Evolutionary conservation across 495 filamentous ascomycete genomes (phyloP), one percentile per base, ranked within the genome.

Genomic region (Hypoxylon intermedium): DNA sequence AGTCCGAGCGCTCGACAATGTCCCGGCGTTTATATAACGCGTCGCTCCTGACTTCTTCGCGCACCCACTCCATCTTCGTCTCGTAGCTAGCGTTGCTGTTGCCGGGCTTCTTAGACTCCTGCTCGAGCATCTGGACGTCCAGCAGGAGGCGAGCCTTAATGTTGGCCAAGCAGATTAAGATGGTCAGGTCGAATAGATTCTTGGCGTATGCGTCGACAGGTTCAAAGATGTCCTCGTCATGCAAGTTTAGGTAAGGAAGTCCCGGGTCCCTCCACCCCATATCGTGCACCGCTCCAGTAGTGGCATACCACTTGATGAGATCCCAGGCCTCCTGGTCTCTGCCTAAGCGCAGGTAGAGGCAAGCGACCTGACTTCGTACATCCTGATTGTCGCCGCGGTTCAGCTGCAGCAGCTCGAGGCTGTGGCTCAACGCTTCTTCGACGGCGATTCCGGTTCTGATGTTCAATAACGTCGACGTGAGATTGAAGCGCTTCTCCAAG

Each of bases 301-400:
- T 34, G 12, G 18, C 20, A 0, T 24, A 81, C 76, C 79, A 84
- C 58, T 80, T 83, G 48, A 79, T 36, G 26, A 83, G 83, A 53
- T 83, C 77, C 50, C 84, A 85, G 65, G 72, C 78, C 37, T 82
- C 76, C 46, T 84, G 79, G 24, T 83, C 83, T 53, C 62, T 72
- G 9, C 74, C 69, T 23, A 82, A 66, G 9, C 81, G 76, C 11
- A 84, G 46, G 31, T 74, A 65, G 30, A 82, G 47, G 3, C 56
- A 59, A 6, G 82, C 80, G 1, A 80, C 54, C 15, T 72, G 23
- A 37, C 66, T 34, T 6, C 78, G 73, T 3, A 79, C 56, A 5
- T 75, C 75, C 58, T 79, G 65, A 36, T 81, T 79, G 41, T 83
- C 79, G 28, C 66, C 15, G 0, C 72, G 75, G 34, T 68, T 68